Conservation (phyloP, 2,329 filamentous ascomycete species). For the Aplosporella prunicola region DNA sequence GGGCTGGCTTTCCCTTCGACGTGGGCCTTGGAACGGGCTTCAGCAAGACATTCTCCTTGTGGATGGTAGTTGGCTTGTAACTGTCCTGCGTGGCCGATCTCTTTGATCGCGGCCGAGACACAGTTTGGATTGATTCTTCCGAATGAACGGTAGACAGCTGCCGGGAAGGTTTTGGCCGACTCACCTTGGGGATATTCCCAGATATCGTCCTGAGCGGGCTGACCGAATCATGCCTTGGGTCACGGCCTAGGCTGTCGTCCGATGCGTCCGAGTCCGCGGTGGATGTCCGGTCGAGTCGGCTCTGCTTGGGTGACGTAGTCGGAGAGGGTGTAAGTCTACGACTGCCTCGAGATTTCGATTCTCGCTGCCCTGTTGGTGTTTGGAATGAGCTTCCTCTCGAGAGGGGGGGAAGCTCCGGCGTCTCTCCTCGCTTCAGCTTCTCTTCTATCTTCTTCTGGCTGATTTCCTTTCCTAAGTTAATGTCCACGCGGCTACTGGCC, state of each 20-base stretch:
- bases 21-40: not conserved
- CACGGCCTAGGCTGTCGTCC: conserved; percentile 16
- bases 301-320: conserved; percentile 17
- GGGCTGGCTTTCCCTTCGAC: conserved; percentile 15
- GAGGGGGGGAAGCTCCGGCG: conserved; percentile 24
- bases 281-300: conserved; percentile 20
- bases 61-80: conserved; percentile 12
- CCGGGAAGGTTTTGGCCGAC: conserved; percentile 20
- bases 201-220: conserved; percentile 12
- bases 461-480: conserved; percentile 29
- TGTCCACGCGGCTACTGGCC: conserved; percentile 31
- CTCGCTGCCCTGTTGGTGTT: conserved; percentile 23
- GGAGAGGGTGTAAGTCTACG: no score
- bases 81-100: conserved; percentile 11
- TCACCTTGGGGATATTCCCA: conserved; percentile 15
- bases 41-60: conserved; percentile 4
- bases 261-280: conserved; percentile 17
- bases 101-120: conserved; percentile 1
- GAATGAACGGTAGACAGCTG: conserved; percentile 27
- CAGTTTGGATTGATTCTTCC: conserved; percentile 13
- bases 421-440: conserved; percentile 26
- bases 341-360: no score
- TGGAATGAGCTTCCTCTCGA: conserved; percentile 28
- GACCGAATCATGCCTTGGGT: conserved; percentile 12
- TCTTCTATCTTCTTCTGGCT: conserved; percentile 29